These are phyloP conservation scores for Exophiala sideris DNA, from an alignment of 2,329 filamentous ascomycete genomes.

Conservation along the genomic window DNA sequence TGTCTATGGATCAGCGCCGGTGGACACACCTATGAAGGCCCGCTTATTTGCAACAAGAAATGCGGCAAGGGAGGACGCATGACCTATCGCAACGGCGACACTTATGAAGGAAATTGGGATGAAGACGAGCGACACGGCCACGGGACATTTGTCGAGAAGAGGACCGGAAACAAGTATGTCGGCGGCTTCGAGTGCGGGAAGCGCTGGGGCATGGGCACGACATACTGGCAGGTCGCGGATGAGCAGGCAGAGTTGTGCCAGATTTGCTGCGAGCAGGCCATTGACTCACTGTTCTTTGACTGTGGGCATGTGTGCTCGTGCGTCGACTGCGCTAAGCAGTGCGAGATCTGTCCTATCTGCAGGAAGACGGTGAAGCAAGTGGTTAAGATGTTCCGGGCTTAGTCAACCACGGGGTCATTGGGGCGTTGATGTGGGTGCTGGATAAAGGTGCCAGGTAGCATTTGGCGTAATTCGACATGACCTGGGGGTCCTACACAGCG, in stretches of 20 bases:
- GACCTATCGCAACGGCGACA: conserved; percentile 54
- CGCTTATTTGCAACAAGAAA: conserved; percentile 51
- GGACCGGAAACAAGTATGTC: conserved; percentile 59
- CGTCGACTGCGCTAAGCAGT: conserved; percentile 55
- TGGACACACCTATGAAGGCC: conserved; percentile 56
- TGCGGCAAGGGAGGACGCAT: conserved; percentile 55
- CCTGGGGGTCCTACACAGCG: too few relatives aligned
- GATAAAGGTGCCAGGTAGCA: too few relatives aligned
- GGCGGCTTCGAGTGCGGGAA: conserved; percentile 61
- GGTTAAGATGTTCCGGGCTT: conserved; percentile 55
- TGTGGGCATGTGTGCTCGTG: conserved; percentile 64
- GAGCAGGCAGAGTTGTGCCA: conserved; percentile 58
- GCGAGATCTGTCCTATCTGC: conserved; percentile 61
- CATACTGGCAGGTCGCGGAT: conserved; percentile 60
- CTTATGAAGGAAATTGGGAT: conserved; percentile 46
- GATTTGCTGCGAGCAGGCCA: conserved; percentile 61
- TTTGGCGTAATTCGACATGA: too few relatives aligned
- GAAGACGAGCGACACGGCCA: conserved; percentile 52
- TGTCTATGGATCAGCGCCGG: conserved; percentile 49
- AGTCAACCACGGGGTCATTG: too few relatives aligned
- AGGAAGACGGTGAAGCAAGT: conserved; percentile 55
- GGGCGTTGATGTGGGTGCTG: too few relatives aligned
- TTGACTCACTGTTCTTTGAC: conserved; percentile 60
- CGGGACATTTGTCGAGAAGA: conserved; percentile 54
- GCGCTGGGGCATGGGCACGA: conserved; percentile 60